These are phyloP conservation scores for Lentinula edodes DNA, from an alignment of 768 basidiomycete genomes.

Conservation along the genomic window DNA sequence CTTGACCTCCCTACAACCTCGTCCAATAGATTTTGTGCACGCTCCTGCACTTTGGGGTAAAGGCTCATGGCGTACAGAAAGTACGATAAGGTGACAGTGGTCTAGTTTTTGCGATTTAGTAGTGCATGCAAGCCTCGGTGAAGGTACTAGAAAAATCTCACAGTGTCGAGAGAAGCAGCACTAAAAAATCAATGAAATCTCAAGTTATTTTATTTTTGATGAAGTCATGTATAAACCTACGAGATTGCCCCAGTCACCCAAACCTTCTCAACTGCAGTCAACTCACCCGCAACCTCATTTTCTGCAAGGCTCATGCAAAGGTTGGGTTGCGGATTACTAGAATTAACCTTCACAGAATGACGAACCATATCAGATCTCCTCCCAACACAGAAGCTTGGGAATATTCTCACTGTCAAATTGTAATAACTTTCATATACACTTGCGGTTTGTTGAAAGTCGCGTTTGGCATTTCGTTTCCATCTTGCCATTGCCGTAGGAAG, in stretches of 20 bases:
- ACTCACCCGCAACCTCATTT: not conserved
- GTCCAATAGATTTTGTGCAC: not conserved
- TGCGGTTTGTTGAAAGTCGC: not conserved
- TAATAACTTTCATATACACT: not conserved
- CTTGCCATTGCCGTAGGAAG: not conserved
- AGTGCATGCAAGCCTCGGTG: not conserved
- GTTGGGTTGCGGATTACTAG: not conserved
- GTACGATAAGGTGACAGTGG: not conserved
- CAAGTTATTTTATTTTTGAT: not conserved
- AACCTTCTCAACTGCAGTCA: not conserved
- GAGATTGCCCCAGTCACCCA: not conserved
- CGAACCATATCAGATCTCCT: no score
- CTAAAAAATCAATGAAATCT: not conserved
- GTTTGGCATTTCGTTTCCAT: conserved; percentile 1
- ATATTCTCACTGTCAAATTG: not conserved
- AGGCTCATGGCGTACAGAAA: not conserved
- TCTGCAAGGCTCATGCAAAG: not conserved
- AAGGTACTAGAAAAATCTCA: no score
- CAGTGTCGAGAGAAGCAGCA: not conserved
- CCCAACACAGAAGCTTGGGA: no score
- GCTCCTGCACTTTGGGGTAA: not conserved
- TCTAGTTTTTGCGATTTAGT: not conserved
- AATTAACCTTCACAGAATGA: no score
- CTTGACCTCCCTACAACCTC: not conserved
- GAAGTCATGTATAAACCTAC: not conserved